phyloP scores from a whole-genome alignment of 2,329 filamentous ascomycete genomes.

The Mariannaea sp. region DNA sequence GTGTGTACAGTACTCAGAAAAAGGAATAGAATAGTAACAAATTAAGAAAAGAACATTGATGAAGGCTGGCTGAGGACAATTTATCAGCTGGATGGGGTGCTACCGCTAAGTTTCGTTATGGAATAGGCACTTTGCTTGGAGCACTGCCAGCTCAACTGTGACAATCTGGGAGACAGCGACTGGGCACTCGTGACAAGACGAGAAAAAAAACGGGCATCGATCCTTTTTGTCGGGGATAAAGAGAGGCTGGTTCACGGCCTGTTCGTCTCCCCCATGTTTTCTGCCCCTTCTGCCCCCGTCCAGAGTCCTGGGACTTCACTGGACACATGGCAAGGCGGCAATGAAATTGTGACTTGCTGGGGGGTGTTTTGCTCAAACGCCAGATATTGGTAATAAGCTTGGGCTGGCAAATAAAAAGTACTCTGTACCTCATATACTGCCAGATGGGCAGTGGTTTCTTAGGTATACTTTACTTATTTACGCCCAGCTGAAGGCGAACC shows the following conservation, averaged over 20 bases:
- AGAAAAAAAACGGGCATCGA: constrained; percentile 8
- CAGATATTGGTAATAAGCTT: constrained; percentile 26
- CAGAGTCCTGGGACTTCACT: not conserved
- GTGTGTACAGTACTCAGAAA: not conserved
- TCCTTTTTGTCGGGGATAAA: not conserved
- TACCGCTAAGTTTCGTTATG: too few species aligned
- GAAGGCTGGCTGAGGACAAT: constrained; percentile 7
- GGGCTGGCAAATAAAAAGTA: constrained; percentile 12
- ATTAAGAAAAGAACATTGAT: constrained; percentile 1
- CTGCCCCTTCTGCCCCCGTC: not conserved
- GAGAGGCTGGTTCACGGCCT: constrained; percentile 10
- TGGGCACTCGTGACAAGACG: not conserved
- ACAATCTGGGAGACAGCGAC: not conserved
- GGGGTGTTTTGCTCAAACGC: too few species aligned
- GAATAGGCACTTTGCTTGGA: constrained; percentile 5
- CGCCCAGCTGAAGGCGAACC: constrained; percentile 14
- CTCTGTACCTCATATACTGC: constrained; percentile 12
- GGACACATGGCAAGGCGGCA: constrained; percentile 6
- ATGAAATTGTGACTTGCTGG: constrained; percentile 31
- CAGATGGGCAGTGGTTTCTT: constrained; percentile 1
- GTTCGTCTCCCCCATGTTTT: not conserved
- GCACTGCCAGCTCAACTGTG: not conserved
- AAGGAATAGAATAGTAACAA: constrained; percentile 6
- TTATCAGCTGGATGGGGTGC: constrained; percentile 11
- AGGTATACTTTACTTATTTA: constrained; percentile 26